Percentiles rank a stretch among this genome's conserved stretches.
Conservation (phyloP, 805 yeast genomes). For the Metschnikowia borealis region DNA sequence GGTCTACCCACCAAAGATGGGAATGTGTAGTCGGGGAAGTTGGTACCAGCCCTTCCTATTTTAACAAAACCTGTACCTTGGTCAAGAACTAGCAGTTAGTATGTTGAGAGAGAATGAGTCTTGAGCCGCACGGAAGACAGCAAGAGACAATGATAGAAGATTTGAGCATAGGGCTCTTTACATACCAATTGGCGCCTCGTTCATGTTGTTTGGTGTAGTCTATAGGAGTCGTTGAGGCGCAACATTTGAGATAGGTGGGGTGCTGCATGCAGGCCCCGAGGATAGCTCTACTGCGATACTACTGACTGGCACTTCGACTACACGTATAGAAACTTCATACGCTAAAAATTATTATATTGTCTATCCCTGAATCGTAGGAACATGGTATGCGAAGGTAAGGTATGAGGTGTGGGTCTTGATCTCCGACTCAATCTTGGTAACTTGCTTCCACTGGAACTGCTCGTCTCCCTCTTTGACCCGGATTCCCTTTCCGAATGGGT, state of each 20-base stretch:
- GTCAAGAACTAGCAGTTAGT: conserved; percentile 65
- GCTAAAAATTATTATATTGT: background rate
- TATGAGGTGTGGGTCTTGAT: conserved; percentile 92
- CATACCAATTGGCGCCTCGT: conserved; percentile 21
- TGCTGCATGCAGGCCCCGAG: conserved; percentile 3
- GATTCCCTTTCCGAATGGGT: conserved; percentile 90
- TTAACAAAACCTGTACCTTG: conserved; percentile 99
- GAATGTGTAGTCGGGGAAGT: conserved; percentile 94
- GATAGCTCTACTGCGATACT: background rate
- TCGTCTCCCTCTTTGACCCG: conserved; percentile 86
- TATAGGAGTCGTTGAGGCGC: conserved; percentile 11
- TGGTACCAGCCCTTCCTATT: conserved; percentile 94
- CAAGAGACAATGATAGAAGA: no score
- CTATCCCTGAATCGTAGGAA: conserved; percentile 8
- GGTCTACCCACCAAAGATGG: conserved; percentile 98
- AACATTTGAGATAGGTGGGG: conserved; percentile 9
- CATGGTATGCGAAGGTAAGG: conserved; percentile 76
- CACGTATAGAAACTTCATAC: background rate
- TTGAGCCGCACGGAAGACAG: background rate
- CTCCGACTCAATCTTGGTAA: conserved; percentile 80
- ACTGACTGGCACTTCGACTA: background rate
- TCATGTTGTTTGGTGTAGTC: conserved; percentile 10
- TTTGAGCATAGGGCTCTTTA: background rate
- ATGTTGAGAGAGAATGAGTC: background rate
- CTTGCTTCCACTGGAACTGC: conserved; percentile 73